Evolutionary conservation across 306 rosid genomes (phyloP).

Genomic region (Quercus wislizeni): DNA sequence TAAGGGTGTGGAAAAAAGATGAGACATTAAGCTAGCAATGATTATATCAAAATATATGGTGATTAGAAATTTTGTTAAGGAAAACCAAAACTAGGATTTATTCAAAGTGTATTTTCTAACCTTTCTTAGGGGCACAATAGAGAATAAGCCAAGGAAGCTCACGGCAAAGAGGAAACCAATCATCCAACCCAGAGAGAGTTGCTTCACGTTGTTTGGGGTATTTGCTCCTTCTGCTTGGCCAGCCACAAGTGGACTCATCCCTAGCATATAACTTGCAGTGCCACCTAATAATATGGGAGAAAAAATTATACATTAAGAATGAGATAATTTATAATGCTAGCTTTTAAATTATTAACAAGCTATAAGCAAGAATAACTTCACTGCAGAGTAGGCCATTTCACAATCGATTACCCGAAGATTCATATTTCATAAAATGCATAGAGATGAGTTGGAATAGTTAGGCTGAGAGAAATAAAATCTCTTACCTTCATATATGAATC

Average conservation of each 20-base stretch:
- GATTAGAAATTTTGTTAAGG: not conserved
- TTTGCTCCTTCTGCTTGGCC: conserved; percentile 48
- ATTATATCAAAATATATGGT: not conserved
- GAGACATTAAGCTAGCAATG: too few species aligned
- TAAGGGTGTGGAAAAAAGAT: too few species aligned
- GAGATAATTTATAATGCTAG: too few species aligned
- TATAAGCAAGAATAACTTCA: not conserved
- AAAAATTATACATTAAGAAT: too few species aligned
- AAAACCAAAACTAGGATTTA: not conserved
- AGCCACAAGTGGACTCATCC: conserved; percentile 64
- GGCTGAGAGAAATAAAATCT: too few species aligned
- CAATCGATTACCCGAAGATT: too few species aligned
- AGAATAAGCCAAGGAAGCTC: conserved; percentile 75
- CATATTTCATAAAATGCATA: too few species aligned
- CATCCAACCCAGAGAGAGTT: conserved; percentile 65
- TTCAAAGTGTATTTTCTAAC: conserved; percentile 15
- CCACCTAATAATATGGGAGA: conserved; percentile 43
- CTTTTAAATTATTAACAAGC: not conserved
- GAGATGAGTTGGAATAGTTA: too few species aligned
- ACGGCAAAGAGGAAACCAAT: conserved; percentile 63
- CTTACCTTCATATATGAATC: too few species aligned
- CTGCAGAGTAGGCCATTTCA: too few species aligned
- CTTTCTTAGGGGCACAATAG: conserved; percentile 74
- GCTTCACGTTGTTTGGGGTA: conserved; percentile 54
- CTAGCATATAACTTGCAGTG: conserved; percentile 68